Conservation (phyloP, 148 eudicot genomes). For the Gaultheria prostrata region DNA sequence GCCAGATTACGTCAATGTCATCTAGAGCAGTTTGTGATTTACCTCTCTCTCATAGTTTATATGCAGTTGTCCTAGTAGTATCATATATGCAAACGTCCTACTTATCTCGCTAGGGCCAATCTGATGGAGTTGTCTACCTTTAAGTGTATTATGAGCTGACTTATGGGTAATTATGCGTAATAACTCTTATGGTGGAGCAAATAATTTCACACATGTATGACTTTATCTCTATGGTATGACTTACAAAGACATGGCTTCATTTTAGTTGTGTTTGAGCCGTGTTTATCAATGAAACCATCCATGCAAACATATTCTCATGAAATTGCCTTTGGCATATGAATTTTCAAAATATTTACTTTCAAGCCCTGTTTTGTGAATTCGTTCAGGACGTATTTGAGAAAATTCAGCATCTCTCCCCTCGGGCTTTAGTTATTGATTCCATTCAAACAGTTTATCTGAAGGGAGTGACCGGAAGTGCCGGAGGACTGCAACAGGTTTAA, state of each 20-base stretch:
- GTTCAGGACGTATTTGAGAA: constrained; percentile 76
- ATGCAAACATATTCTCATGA: neutral
- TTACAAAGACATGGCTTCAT: neutral
- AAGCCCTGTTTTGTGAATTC: constrained; percentile 7
- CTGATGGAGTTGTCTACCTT: neutral
- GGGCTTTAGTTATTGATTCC: constrained; percentile 84
- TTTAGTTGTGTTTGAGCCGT: neutral
- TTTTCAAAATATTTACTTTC: constrained; percentile 3
- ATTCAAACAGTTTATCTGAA: constrained; percentile 84
- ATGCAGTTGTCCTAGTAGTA: neutral
- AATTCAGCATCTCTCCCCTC: constrained; percentile 56
- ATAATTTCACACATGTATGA: neutral
- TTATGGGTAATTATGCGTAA: neutral
- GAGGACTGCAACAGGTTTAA: constrained; percentile 72
- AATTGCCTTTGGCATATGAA: neutral
- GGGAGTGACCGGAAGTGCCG: constrained; percentile 85
- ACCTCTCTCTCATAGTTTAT: neutral
- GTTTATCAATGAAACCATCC: neutral
- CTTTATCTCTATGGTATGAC: neutral
- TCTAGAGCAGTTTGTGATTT: neutral
- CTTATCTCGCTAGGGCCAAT: neutral
- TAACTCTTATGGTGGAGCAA: neutral
- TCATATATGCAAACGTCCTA: neutral
- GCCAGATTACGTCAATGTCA: neutral
- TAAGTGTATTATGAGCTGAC: neutral